Evolutionary conservation across 2,329 filamentous ascomycete species (phyloP).

Genomic region (Cladosporium sphaerospermum): DNA sequence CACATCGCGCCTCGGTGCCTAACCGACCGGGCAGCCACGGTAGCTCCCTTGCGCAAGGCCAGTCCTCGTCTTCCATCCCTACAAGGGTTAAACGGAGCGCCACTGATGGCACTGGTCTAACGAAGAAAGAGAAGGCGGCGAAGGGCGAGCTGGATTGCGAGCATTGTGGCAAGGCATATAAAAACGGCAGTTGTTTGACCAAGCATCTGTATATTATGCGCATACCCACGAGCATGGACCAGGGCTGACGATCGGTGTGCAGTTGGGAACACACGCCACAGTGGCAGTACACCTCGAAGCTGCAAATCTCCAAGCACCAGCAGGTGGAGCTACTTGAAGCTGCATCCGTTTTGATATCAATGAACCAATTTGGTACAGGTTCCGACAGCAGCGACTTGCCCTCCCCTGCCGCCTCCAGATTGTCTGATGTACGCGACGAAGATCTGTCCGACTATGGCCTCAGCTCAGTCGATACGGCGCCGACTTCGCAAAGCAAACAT

Average conservation of each 20-base stretch:
- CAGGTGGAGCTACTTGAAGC: constrained; percentile 97
- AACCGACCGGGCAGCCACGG: constrained; percentile 29
- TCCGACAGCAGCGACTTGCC: constrained; percentile 77
- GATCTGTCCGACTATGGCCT: constrained; percentile 46
- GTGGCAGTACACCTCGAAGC: constrained; percentile 94
- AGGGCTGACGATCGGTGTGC: constrained; percentile 13
- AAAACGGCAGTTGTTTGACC: constrained; percentile 99
- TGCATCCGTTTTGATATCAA: constrained; percentile 88
- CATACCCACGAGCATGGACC: not conserved
- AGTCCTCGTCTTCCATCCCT: constrained; percentile 48
- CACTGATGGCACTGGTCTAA: constrained; percentile 79
- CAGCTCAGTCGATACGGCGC: constrained; percentile 91
- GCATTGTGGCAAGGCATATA: constrained; percentile 98
- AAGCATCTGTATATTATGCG: constrained; percentile 89
- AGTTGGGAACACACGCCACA: constrained; percentile 99
- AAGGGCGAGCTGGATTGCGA: constrained; percentile 88
- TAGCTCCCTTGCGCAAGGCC: constrained; percentile 61
- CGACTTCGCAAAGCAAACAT: constrained; percentile 69
- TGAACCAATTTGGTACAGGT: constrained; percentile 64
- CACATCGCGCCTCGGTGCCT: constrained; percentile 33
- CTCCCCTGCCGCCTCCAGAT: constrained; percentile 74
- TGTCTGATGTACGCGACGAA: constrained; percentile 63
- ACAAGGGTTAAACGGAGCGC: constrained; percentile 54
- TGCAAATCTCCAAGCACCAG: constrained; percentile 98
- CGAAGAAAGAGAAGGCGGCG: constrained; percentile 76